Base-by-base conservation (phyloP, 2,329 filamentous ascomycete genomes). In the Calonectria ilicicola region DNA sequence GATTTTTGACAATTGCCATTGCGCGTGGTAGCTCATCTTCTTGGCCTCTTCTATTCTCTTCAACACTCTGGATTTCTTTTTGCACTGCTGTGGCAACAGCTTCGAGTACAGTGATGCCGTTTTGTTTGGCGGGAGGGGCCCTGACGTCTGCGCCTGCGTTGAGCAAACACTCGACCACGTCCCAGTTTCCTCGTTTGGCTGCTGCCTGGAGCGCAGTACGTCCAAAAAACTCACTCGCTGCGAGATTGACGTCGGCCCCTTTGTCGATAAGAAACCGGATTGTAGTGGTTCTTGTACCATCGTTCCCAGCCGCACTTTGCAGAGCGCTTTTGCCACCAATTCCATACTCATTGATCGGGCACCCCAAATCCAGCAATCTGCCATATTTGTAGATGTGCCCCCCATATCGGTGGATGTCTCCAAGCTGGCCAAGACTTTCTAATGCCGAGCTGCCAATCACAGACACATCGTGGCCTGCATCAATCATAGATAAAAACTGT, bases 61-160 rank as follows among this genome's bases (percentile, higher is more conserved):
- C 8, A 8, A 29, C 5, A 29, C 5, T 8, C 8, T 8, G 4
- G 8, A 29, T 29, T 21, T 10, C 14, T 10, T 12, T 3, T 6
- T 12, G 15, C 38, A 17, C 38, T 40, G 5, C 15, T 23, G 29
- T 56, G 19, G 51, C 51, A 7, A n/a, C 29, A 15, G 51, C 51
- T 14, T 56, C 51, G 7, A 38, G 32, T 3, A 38, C 51, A 14
- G 29, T 56, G n/a, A 56, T 0, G 0, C 51, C 51, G 12, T 27
- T 15, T 32, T 21, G 8, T 51, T 32, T 27, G 21, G 26, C 17
- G 9, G 51, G 63, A 10, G 42, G 29, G 6, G 60, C 60, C 6
- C 7, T 40, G 23, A 73, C n/a, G 2, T 70, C 26, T 23, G 56
- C 71, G 3, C 67, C 67, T 8, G 47, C 67, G 15, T 46, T 40